Base-by-base conservation (phyloP, 1,284 basidiomycete species). In the Apiotrichum gracile region DNA sequence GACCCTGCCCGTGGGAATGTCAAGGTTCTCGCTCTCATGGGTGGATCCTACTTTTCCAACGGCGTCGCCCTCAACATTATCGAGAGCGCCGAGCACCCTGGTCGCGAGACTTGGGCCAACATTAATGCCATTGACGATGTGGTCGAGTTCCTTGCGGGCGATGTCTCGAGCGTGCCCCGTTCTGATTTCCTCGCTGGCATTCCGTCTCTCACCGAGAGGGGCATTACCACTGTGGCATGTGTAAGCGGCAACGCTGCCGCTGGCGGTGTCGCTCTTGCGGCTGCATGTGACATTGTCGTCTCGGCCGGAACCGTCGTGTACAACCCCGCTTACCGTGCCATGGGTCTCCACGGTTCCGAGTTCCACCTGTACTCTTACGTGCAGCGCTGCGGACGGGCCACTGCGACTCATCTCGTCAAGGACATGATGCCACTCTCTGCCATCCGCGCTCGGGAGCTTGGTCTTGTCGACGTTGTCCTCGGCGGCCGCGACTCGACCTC, bases 1-100 rank as follows among this genome's bases (percentile, higher is more conserved):
- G 54, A 64, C 33, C 66, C 70, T 4, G 61, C 64, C 2, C 62
- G 73, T 12, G 70, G 70, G 1, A 61, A 66, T 10, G 67, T 77
- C 53, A 71, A 67, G 46, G 59, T 74, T 0, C 55, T 78, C 25
- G 73, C 70, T 17, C 62, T 78, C 55, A 74, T 78, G 70, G 74
- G 71, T 42, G 71, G 73, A 22, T 53, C 62, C 29, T 78, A 78
- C 69, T 78, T 78, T 54, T 75, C 71, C 27, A 79, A 79, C 61
- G 78, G 78, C 31, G 76, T 79, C 42, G 76, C 76, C 12, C 70
- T 79, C 43, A 76, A 77, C 65, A 74, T 77, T 5, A 77, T 78
- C 61, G 76, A 77, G 61, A 66, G 72, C 21, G 65, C 69, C 21
- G 46, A 63, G 8, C 68, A 74, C 48, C 74, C 76, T 0, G 70